These are phyloP conservation scores for Anethum foeniculum DNA, from an alignment of 140 eudicot species.

Conservation along the genomic window DNA sequence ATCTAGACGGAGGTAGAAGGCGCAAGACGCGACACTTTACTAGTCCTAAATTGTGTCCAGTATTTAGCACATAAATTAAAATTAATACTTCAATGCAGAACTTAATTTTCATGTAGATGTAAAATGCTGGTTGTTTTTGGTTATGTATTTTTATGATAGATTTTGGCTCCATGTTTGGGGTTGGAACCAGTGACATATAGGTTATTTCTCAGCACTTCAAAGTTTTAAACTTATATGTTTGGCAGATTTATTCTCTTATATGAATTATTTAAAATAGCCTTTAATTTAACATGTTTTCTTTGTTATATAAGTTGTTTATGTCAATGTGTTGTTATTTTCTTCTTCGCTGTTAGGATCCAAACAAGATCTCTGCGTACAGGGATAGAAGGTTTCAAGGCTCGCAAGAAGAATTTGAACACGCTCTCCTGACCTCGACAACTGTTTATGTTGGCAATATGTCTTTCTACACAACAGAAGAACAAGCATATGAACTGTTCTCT, in stretches of 20 bases:
- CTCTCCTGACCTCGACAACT: slow-evolving; percentile 67
- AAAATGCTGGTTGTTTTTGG: not conserved
- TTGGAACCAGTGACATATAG: not conserved
- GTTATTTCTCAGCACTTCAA: not conserved
- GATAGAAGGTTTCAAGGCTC: slow-evolving; percentile 92
- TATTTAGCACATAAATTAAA: not conserved
- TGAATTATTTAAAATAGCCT: not conserved
- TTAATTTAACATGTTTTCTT: not conserved
- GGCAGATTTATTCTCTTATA: not conserved
- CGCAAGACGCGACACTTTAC: not conserved
- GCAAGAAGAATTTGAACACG: slow-evolving; percentile 89
- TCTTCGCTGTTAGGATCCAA: slow-evolving; percentile 51
- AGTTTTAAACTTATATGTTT: not conserved
- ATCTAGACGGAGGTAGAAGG: not conserved
- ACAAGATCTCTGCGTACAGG: slow-evolving; percentile 79
- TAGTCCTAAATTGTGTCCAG: not conserved
- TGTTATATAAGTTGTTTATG: not conserved
- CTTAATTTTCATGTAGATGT: not conserved
- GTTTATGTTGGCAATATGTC: slow-evolving; percentile 94
- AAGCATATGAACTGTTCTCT: slow-evolving; percentile 82
- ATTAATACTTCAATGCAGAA: not conserved
- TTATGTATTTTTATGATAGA: not conserved
- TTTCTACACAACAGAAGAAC: slow-evolving; percentile 95
- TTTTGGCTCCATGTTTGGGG: not conserved
- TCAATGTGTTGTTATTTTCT: not conserved